Evolutionary conservation across 495 filamentous ascomycete species (phyloP).

Genomic region (Penicillium pancosmium): DNA sequence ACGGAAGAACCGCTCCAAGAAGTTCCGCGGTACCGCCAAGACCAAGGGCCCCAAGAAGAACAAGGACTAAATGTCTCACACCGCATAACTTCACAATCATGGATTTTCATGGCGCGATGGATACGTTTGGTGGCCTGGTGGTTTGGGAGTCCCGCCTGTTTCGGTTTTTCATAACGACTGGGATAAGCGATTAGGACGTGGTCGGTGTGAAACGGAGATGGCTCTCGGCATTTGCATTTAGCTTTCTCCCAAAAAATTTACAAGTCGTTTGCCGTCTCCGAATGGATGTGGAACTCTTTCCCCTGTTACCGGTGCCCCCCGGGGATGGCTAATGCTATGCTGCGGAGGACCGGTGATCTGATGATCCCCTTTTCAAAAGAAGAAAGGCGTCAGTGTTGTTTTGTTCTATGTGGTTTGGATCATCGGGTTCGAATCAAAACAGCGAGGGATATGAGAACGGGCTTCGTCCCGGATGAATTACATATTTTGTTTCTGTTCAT

Average conservation of each 20-base stretch:
- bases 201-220: conserved; percentile 25
- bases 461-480: conserved; percentile 35
- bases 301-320: conserved; percentile 14
- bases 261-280: conserved; percentile 13
- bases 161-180: conserved; percentile 14
- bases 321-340: conserved; percentile 8
- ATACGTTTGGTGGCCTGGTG: conserved; percentile 32
- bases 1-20: conserved; percentile 99
- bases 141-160: conserved; percentile 24
- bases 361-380: conserved; percentile 22
- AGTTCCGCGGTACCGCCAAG: conserved; percentile 92
- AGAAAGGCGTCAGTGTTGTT: conserved; percentile 33
- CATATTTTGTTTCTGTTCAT: conserved; percentile 34
- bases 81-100: conserved; percentile 20
- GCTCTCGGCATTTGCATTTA: conserved; percentile 10
- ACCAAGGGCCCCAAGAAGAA: conserved; percentile 82
- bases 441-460: conserved; percentile 36
- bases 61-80: conserved; percentile 50
- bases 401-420: conserved; percentile 29
- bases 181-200: conserved; percentile 26
- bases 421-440: conserved; percentile 28
- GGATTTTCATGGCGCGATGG: conserved; percentile 21
- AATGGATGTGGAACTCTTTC: conserved; percentile 13
- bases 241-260: conserved; percentile 14
- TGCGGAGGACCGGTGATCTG: conserved; percentile 20